Base-by-base conservation (phyloP, 1,139 yeast genomes). In the Pichia sp. region DNA sequence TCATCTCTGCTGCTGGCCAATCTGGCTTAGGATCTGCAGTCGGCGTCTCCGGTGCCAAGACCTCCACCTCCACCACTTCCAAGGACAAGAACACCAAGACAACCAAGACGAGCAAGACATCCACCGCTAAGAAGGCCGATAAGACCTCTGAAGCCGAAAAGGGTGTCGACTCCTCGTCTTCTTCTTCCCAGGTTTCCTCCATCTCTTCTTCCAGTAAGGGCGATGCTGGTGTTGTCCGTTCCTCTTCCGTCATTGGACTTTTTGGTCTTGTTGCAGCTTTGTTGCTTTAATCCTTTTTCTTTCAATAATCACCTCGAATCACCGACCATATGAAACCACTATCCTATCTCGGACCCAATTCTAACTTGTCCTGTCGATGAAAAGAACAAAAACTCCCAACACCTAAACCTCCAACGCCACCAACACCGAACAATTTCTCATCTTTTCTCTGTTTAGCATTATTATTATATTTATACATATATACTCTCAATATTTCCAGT, bases 1-100 rank as follows among this genome's bases (percentile, higher is more conserved):
- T 46, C 31, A 34, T 50, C 13, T 19, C 44, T 8, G 69, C 74
- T 50, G 78, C 80, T 52, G 77, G 78, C 61, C 60, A 67, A 51
- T 68, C 73, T 36, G 40, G 40, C n/a, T 15, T 36, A 11, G 40
- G 32, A 77, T 78, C 58, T 54, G 67, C 30, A 77, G 76, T 50
- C 57, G 65, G 69, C 41, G 59, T 64, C 10, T 45, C 66, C 51
- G 51, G 60, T n/a, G 51, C 55, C 32, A 5, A 26, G 29, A 16
- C 19, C 29, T 29, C 3, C 11, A n/a, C 38, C 48, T 30, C 23
- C 48, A 26, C 32, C 47, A 13, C 16, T 10, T 26, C 34, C 11
- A 19, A 31, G 34, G 11, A 31, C 34, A 31, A 11, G 34, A 4
- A 19, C 5, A 1, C 40, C 31, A 19, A 32, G 15, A n/a, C 48